Conservation (phyloP, 2,329 filamentous ascomycete genomes). For the Alternaria dauci region DNA sequence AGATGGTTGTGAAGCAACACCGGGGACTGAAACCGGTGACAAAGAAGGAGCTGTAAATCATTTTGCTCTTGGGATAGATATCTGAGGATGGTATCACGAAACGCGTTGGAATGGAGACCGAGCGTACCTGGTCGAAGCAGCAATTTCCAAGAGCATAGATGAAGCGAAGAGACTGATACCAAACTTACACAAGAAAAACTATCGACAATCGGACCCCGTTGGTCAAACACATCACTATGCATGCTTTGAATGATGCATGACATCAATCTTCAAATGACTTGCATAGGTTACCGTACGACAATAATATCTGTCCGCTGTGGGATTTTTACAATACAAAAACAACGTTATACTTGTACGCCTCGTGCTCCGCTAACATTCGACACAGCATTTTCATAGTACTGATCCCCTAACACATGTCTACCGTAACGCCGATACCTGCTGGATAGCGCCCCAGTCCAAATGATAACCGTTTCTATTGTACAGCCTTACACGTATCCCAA, state of each 20-base stretch:
- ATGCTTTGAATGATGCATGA: neutral
- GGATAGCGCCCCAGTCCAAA: neutral
- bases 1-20: slow-evolving; percentile 32
- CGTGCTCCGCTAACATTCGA: neutral
- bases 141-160: neutral
- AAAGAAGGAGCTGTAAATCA: slow-evolving; percentile 40
- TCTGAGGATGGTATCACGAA: neutral
- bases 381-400: neutral
- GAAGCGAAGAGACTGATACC: neutral
- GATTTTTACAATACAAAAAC: neutral
- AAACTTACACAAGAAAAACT: neutral
- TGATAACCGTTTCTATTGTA: neutral
- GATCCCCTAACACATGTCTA: neutral
- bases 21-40: slow-evolving; percentile 37
- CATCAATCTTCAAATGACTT: accelerated
- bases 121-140: neutral
- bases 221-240: neutral
- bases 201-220: accelerated
- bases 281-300: neutral
- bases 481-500: neutral
- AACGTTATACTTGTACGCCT: neutral
- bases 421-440: neutral
- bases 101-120: accelerated
- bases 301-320: neutral
- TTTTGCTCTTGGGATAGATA: neutral